Conservation (phyloP, 2,329 filamentous ascomycete genomes). For the Neonectria punicea region DNA sequence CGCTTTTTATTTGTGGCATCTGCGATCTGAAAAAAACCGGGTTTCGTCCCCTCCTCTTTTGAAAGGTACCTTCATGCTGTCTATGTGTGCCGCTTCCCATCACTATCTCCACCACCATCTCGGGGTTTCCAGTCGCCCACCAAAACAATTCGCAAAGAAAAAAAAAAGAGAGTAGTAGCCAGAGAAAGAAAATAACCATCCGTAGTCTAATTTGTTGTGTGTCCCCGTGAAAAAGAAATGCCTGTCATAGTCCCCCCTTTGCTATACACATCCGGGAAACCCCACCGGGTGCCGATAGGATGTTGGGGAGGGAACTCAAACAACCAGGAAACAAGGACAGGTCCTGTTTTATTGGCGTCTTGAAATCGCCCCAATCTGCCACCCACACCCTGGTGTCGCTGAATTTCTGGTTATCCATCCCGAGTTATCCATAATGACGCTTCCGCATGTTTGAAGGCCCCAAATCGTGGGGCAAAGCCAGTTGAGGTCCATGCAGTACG, state of each 20-base stretch:
- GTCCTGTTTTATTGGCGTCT: slow-evolving; percentile 29
- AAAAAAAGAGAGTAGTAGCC: slow-evolving; percentile 36
- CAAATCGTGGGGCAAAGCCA: slow-evolving; percentile 12
- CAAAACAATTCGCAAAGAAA: slow-evolving; percentile 18
- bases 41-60: slow-evolving; percentile 19
- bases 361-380: slow-evolving; percentile 33
- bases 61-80: slow-evolving; percentile 20
- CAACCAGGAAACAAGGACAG: slow-evolving; percentile 30
- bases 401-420: slow-evolving; percentile 17
- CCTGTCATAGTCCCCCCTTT: slow-evolving; percentile 39
- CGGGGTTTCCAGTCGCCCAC: slow-evolving; percentile 30
- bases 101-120: slow-evolving; percentile 15
- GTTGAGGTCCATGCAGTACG: slow-evolving; percentile 21
- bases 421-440: slow-evolving; percentile 18
- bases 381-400: slow-evolving; percentile 25
- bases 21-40: slow-evolving; percentile 18
- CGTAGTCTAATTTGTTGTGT: slow-evolving; percentile 47
- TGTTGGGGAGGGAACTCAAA: slow-evolving; percentile 26
- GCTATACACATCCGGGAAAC: slow-evolving; percentile 23
- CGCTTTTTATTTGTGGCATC: slow-evolving; percentile 8
- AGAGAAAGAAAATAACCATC: slow-evolving; percentile 42
- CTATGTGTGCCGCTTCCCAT: slow-evolving; percentile 28
- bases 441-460: slow-evolving; percentile 12
- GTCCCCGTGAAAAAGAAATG: slow-evolving; percentile 38
- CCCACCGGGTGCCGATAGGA: slow-evolving; percentile 12